Evolutionary conservation across 345 rosid species (phyloP), one percentile per base, ranked within the genome.

Genomic region (Aquilaria yunnanensis): DNA sequence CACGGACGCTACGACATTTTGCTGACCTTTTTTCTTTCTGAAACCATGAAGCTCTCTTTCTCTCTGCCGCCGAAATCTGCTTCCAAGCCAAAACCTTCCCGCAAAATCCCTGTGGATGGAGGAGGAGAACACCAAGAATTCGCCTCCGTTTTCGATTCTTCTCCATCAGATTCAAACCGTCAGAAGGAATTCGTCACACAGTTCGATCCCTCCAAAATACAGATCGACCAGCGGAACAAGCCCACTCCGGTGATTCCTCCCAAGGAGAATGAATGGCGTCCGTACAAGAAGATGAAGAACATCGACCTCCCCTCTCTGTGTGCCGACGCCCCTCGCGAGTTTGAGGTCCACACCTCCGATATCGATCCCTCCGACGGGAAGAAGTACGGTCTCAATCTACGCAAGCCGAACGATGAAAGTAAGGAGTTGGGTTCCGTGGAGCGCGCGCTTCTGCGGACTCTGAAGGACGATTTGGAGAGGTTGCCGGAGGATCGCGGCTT

Each of bases 381-480:
- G 16, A 69, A 80, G 6, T 92, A 73, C 59, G 98, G 98, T 13
- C 84, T 92, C 59, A 90, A 75, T 55, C 52, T 90, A 46, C 87
- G 97, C 29, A 76, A 51, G 55, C 31, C 32, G 11, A 56, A 61
- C 29, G 54, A 47, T 0, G 57, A 58, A 14, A 51, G 47, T 13
- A 32, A 57, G 41, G 66, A n/a, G 8, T 12, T 56, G 14, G 70
- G 60, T 6, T 31, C 80, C 2, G 70, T 64, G 33, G 90, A 89
- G 64, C 70, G 66, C 65, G 49, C 66, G 50, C 47, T 74, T 59
- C 23, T 82, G 62, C 83, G 82, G 71, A 86, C 75, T 47, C 66
- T 87, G 47, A 82, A 56, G 71, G 70, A 71, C 51, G 92, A 85
- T 50, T 12, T 93, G 58, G 61, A 75, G 16, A 66, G 70, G 55